These are phyloP conservation scores for Aspergillus pseudoterreus DNA, from an alignment of 2,329 filamentous ascomycete genomes.

Conservation along the genomic window DNA sequence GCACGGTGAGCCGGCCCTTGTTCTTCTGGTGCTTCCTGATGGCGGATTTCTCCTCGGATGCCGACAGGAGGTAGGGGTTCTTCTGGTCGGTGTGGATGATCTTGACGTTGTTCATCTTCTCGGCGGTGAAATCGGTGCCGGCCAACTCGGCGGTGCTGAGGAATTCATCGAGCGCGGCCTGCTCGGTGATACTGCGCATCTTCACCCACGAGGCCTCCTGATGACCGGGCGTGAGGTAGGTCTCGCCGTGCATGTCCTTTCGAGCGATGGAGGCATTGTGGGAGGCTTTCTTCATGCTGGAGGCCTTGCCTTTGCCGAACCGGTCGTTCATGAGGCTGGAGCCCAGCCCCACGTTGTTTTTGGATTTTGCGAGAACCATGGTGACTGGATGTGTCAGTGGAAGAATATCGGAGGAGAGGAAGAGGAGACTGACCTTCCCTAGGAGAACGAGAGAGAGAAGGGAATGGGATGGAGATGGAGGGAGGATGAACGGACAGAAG, in stretches of 20 bases:
- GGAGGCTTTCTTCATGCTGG: constrained; percentile 71
- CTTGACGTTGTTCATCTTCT: constrained; percentile 98
- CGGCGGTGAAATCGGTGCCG: constrained; percentile 97
- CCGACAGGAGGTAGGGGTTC: constrained; percentile 88
- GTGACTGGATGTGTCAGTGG: constrained; percentile 23
- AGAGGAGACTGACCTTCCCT: neutral
- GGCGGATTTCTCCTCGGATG: constrained; percentile 74
- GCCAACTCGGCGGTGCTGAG: constrained; percentile 91
- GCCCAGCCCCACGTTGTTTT: constrained; percentile 89
- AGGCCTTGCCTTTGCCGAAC: constrained; percentile 87
- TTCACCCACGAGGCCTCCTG: constrained; percentile 97
- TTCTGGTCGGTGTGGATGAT: constrained; percentile 96
- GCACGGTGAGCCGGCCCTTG: constrained; percentile 76
- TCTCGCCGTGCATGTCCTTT: constrained; percentile 71
- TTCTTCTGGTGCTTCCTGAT: constrained; percentile 81
- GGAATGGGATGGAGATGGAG: neutral
- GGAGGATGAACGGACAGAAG: neutral
- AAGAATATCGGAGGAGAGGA: neutral
- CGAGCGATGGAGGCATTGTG: constrained; percentile 64
- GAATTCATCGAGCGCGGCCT: constrained; percentile 94
- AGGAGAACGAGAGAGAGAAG: neutral
- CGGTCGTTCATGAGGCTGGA: constrained; percentile 99
- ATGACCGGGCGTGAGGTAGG: constrained; percentile 85
- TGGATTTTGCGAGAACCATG: constrained; percentile 85
- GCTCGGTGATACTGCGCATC: constrained; percentile 98